Conservation (phyloP, 495 filamentous ascomycete genomes). For the Xylaria bambusicola region DNA sequence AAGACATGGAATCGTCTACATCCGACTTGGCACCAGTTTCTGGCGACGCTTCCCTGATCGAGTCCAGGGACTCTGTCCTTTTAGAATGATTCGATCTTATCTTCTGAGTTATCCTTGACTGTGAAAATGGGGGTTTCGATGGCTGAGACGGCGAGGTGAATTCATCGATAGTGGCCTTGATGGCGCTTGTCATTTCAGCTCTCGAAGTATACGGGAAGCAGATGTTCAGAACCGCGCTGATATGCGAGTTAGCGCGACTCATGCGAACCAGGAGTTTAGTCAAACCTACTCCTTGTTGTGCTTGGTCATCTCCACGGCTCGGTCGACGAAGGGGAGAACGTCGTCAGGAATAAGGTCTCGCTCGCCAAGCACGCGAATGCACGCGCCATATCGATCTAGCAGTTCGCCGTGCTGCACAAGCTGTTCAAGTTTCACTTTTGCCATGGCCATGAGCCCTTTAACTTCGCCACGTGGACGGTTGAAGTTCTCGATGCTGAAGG, state of each 20-base stretch:
- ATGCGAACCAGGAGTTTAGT: background rate
- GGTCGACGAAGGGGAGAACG: conserved; percentile 83
- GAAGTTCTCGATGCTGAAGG: conserved; percentile 99
- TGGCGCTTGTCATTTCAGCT: conserved; percentile 93
- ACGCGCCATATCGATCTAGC: conserved; percentile 88
- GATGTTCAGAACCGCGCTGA: conserved; percentile 82
- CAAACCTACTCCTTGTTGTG: conserved; percentile 69
- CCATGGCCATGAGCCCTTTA: conserved; percentile 96
- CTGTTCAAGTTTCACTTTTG: conserved; percentile 88
- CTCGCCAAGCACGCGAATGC: conserved; percentile 80
- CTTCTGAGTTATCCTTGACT: conserved; percentile 81
- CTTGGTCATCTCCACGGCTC: conserved; percentile 77
- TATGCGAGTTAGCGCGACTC: conserved; percentile 17
- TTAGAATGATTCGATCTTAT: conserved; percentile 63
- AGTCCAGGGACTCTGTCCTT: conserved; percentile 51
- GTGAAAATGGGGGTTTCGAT: conserved; percentile 73
- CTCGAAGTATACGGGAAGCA: conserved; percentile 97
- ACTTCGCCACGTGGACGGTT: conserved; percentile 98
- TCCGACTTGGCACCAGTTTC: conserved; percentile 42
- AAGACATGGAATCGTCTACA: conserved; percentile 59
- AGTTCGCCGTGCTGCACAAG: conserved; percentile 91
- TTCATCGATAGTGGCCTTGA: conserved; percentile 79
- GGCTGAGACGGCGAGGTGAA: conserved; percentile 68
- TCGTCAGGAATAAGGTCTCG: conserved; percentile 78
- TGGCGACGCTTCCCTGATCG: conserved; percentile 42